Evolutionary conservation across 140 eudicot genomes (phyloP), one percentile per base, ranked within the genome.

Genomic region (Senecio squalidus): DNA sequence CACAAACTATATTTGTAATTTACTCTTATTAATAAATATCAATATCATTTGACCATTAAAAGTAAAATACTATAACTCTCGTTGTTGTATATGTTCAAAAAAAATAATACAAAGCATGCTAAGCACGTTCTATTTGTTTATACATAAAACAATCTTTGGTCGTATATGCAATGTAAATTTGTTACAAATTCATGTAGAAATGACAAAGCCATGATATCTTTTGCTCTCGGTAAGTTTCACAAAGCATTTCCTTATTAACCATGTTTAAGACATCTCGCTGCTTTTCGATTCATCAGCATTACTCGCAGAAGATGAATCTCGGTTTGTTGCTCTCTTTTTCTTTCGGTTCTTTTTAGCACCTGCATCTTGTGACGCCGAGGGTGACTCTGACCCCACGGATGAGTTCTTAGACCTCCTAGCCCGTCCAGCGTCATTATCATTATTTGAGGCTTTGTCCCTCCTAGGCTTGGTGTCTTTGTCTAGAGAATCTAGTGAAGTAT

Each of bases 341-440:
- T 62, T 70, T 23, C 73, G 53, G 21, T 66, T 54, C 69, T 65
- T 76, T 66, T 57, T 53, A 0, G 66, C 51, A 4, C 44, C 62
- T 3, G 67, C 15, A 3, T 76, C 81, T 58, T 70, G 81, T 7
- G 77, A 52, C 6, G 74, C n/a, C n/a, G n/a, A n/a, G n/a, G n/a
- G 74, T 33, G 74, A 64, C 49, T 70, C 77, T 0, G 56, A 18
- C 14, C 82, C 77, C 2, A 22, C 20, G 4, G 41, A n/a, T 15
- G 76, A 39, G 73, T 53, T 64, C 61, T 76, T 70, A 60, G 53
- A 10, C 41, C 81, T 76, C 70, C 81, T 76, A 20, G 56, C 67
- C 23, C 69, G 76, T 15, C 66, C 51, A 3, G 66, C 13, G 15
- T 70, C 63, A 13, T 39, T 64, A 47, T 76, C 82, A 22, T 49